Evolutionary conservation across 2,329 filamentous ascomycete species (phyloP).

Genomic region (Nemania sp.): DNA sequence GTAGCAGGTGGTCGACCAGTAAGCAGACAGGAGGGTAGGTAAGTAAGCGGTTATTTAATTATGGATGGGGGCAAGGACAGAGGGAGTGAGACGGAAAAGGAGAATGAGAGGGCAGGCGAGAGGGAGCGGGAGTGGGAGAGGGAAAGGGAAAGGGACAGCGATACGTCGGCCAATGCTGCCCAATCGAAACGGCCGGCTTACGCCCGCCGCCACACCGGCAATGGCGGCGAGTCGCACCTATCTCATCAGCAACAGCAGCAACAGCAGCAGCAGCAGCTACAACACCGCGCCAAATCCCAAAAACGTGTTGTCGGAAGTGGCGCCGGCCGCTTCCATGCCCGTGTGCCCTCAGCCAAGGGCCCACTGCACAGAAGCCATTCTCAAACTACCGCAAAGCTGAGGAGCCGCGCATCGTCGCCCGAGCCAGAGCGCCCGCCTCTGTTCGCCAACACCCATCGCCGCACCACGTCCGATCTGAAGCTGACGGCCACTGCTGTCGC

Average conservation of each 20-base stretch:
- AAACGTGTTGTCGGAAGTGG: constrained; percentile 52
- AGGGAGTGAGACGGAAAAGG: constrained; percentile 22
- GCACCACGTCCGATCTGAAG: constrained; percentile 55
- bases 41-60: no score
- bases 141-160: constrained; percentile 47
- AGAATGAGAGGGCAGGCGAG: constrained; percentile 17
- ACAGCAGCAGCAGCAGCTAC: constrained; percentile 27
- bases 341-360: constrained; percentile 56
- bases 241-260: constrained; percentile 41
- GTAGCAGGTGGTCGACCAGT: neutral
- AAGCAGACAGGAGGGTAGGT: no score
- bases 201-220: constrained; percentile 37
- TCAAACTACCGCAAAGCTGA: constrained; percentile 44
- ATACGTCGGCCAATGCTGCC: constrained; percentile 52
- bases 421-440: constrained; percentile 45
- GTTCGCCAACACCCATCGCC: constrained; percentile 47
- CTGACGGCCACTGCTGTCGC: constrained; percentile 48
- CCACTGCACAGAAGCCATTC: constrained; percentile 49
- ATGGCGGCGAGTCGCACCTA: constrained; percentile 42
- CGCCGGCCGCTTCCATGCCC: constrained; percentile 52
- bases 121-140: constrained; percentile 9
- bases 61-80: constrained; percentile 27
- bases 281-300: constrained; percentile 41
- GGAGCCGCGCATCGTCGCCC: constrained; percentile 49
- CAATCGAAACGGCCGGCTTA: constrained; percentile 59